Base-by-base conservation (phyloP, 306 rosid species). In the Lathyrus tuberosus region DNA sequence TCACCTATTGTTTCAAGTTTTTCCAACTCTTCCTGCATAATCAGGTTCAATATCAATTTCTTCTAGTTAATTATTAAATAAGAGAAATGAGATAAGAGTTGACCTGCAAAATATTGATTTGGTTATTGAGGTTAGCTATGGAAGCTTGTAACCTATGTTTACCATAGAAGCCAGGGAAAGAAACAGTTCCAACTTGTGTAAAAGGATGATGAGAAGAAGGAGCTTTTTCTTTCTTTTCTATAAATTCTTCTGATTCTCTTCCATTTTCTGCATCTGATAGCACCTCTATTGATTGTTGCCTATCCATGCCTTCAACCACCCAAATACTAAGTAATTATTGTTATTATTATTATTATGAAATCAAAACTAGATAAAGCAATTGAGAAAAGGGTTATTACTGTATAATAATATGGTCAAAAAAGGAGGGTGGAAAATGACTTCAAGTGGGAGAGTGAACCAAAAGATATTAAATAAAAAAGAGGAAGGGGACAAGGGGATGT, bases 131-230 rank as follows among this genome's bases (percentile, higher is more conserved):
- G 41, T 84, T 79, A 65, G 84, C 26, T 54, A 92, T 75, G 73
- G 98, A 81, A 46, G 98, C 98, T 67, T 83, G 67, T 79, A 89
- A 77, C 79, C 89, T 85, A 62, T 89, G 98, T 73, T 86, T 92
- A 38, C 96, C 96, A 16, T 86, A 63, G 78, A 87, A 84, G 62
- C 75, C 78, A 63, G 88, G 82, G 35, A 69, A 37, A 31, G 80
- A 52, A 3, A 6, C 76, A 17, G 63, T 69, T 68, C 59, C 78
- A 64, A 72, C 5, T 63, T 70, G 70, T 8, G 53, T 14, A 43
- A 16, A 54, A 10, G 73, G 30, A 46, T 44, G 43, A 49, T 63
- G 64, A 62, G 20, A 4, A 51, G 31, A 35, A 63, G 18, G 41
- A 63, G 31, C 72, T 46, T 68, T 75, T 62, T 20, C 69, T 31